Conservation (phyloP, 176 grass and related monocot genomes). For the Ensete ventricosum region DNA sequence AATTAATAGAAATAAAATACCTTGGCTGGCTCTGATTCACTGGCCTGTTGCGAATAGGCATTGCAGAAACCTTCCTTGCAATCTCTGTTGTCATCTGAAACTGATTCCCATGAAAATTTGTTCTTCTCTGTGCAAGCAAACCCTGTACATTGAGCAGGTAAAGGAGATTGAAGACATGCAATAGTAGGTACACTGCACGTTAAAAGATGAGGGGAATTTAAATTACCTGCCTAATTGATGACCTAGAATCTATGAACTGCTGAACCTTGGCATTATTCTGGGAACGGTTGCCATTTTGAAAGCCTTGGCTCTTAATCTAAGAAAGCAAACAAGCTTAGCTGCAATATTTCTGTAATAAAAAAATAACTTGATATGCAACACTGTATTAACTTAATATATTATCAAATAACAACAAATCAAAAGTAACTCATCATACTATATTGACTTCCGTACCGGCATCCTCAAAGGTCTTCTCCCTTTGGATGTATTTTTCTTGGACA, state of each 20-base stretch:
- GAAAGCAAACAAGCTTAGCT: conserved; percentile 12
- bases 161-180: neutral
- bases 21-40: conserved; percentile 66
- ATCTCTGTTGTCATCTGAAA: conserved; percentile 46
- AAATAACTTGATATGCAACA: neutral
- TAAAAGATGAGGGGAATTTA: neutral
- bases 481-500: conserved; percentile 81
- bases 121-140: conserved; percentile 63
- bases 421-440: conserved; percentile 3
- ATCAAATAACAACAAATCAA: neutral
- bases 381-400: neutral
- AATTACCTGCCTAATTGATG: conserved; percentile 60
- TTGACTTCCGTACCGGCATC: conserved; percentile 37
- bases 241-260: conserved; percentile 59
- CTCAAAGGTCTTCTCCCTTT: conserved; percentile 45
- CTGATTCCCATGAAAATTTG: conserved; percentile 62
- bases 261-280: conserved; percentile 48
- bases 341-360: neutral
- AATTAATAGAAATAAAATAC: conserved; percentile 28
- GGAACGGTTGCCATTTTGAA: conserved; percentile 39
- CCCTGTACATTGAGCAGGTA: conserved; percentile 38
- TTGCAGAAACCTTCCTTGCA: conserved; percentile 53
- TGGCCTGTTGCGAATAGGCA: conserved; percentile 41
- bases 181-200: conserved; percentile 7
- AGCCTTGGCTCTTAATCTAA: conserved; percentile 55